Evolutionary conservation across 1,139 yeast genomes (phyloP).

Genomic region (Meyerozyma smithsonii): DNA sequence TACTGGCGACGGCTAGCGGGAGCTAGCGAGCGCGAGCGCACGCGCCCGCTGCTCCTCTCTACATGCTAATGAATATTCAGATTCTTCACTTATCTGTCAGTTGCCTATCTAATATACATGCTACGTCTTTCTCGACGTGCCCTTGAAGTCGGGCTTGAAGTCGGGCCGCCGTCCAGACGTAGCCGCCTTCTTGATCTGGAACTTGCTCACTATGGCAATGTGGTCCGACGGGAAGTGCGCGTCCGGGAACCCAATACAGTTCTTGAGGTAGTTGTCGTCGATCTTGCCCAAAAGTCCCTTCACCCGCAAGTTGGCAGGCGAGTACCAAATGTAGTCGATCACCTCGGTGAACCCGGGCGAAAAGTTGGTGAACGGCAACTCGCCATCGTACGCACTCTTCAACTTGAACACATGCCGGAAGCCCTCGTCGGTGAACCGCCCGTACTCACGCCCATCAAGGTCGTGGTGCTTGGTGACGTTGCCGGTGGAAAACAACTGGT

Average conservation of each 20-base stretch:
- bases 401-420: conserved; percentile 76
- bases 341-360: conserved; percentile 91
- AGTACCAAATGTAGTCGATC: conserved; percentile 94
- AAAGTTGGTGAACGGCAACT: conserved; percentile 89
- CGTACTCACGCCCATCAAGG: conserved; percentile 83
- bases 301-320: conserved; percentile 73
- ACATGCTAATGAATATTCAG: no score
- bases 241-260: conserved; percentile 89
- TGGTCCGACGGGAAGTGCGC: conserved; percentile 95
- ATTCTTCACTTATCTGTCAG: no score
- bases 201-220: conserved; percentile 74
- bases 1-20: no score
- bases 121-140: conserved; percentile 47
- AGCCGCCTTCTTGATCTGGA: conserved; percentile 57
- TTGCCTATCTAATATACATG: conserved; percentile 4
- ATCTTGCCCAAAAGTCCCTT: conserved; percentile 83
- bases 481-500: conserved; percentile 82
- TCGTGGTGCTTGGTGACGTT: conserved; percentile 70
- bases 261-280: conserved; percentile 69
- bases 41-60: no score
- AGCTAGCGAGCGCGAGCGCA: no score
- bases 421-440: conserved; percentile 86
- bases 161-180: conserved; percentile 31
- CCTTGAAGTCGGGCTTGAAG: conserved; percentile 51
- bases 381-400: conserved; percentile 86